Conservation (phyloP, 306 rosid species). For the Castanea crenata region DNA sequence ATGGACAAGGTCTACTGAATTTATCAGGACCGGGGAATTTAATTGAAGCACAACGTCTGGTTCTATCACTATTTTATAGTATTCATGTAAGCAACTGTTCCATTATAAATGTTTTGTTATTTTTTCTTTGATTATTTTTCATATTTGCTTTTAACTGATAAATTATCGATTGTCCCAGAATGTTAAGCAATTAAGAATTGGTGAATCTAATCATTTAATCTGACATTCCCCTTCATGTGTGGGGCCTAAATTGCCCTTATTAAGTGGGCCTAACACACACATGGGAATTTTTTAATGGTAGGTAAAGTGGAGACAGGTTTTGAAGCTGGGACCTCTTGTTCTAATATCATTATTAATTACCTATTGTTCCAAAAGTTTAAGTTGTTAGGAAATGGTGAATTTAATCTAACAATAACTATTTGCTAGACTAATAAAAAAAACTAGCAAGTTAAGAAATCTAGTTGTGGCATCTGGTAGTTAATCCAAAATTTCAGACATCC, state of each 20-base stretch:
- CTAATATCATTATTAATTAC: no score
- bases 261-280: no score
- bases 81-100: conserved; percentile 66
- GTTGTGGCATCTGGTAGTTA: background rate
- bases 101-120: conserved; percentile 4
- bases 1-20: conserved; percentile 95
- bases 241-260: no score
- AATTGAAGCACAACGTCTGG: conserved; percentile 97
- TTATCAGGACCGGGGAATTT: conserved; percentile 91
- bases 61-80: conserved; percentile 84
- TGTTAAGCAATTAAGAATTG: no score
- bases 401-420: background rate
- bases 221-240: no score
- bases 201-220: no score
- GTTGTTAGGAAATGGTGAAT: no score
- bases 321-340: no score
- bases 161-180: no score
- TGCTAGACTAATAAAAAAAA: background rate
- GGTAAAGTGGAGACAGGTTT: no score
- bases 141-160: background rate
- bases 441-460: background rate
- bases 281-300: no score
- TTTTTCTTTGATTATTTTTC: background rate
- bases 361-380: no score
- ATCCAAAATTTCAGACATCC: background rate